phyloP scores from a whole-genome alignment of 768 basidiomycete genomes.

The Lanmaoa rubissima region DNA sequence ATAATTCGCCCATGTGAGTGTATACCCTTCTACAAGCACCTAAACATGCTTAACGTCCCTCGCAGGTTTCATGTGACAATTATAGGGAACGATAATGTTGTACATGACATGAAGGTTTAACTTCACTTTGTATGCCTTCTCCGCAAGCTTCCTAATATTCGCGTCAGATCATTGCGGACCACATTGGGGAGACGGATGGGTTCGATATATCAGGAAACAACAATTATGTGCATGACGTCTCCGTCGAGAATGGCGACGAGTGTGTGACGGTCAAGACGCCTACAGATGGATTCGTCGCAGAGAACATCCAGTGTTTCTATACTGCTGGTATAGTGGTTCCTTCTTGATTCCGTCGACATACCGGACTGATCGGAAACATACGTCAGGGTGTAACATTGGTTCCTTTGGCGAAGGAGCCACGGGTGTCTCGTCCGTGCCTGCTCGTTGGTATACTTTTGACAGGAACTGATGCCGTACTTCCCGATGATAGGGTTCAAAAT shows the following conservation, averaged over 20 bases:
- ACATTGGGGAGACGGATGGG: conserved; percentile 11
- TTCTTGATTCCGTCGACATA: neutral
- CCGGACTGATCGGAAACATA: neutral
- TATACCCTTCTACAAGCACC: neutral
- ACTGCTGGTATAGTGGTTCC: conserved; percentile 1
- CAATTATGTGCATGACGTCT: conserved; percentile 34
- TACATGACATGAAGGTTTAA: conserved; percentile 9
- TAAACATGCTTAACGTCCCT: neutral
- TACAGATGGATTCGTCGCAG: conserved; percentile 18
- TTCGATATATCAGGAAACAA: conserved; percentile 27
- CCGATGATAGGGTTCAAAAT: conserved; percentile 2
- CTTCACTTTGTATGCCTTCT: neutral
- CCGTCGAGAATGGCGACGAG: conserved; percentile 33
- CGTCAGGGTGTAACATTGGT: conserved; percentile 15
- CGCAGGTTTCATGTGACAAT: conserved; percentile 15
- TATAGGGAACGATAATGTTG: conserved; percentile 6
- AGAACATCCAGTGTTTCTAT: conserved; percentile 13
- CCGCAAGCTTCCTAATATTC: neutral
- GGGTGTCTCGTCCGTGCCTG: conserved; percentile 2
- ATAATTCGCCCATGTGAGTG: conserved; percentile 11
- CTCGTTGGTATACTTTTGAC: neutral
- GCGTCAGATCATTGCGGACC: conserved; percentile 7
- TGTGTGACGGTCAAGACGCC: conserved; percentile 36
- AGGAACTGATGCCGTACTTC: neutral
- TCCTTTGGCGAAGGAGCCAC: conserved; percentile 3